Base-by-base conservation (phyloP, 2,329 filamentous ascomycete genomes). In the Penicillium sp. region DNA sequence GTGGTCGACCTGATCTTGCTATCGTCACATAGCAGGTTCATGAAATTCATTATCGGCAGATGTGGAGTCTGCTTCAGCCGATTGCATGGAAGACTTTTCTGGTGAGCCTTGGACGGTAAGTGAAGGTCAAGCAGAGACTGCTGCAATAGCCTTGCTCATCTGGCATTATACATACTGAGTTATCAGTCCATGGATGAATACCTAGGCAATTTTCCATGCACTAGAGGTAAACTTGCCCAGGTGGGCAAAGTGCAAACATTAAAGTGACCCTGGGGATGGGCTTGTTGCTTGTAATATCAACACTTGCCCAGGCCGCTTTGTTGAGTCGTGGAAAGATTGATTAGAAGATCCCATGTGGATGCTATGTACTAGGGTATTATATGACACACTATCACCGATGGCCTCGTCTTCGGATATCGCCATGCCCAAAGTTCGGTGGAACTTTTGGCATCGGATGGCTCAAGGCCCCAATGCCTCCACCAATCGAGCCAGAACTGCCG, bases 371-470 rank as follows among this genome's bases (percentile, higher is more conserved):
- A 29, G 35, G 28, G 19, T 42, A 42, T 28, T 34, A 29, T 30
- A 18, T 20, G 7, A 38, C 28, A 31, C 36, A 9, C 21, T 15
- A 41, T 59, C 45, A 64, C 17, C 63, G 58, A 56, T 67, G 54
- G 7, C 63, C 60, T 28, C 64, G 54, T 51, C 64, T 56, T 29
- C 63, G 54, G 32, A 42, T 15, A 47, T 63, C 63, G 15, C 53
- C 53, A 28, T 58, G 58, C 3, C 57, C 58, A 39, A 60, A 66
- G 6, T 56, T 59, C 17, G 52, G 54, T 1, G 62, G 60, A 7
- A 65, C 56, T 37, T 57, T 66, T n/a, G 62, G 48, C 11, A 61
- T 14, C 4, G 60, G 56, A 41, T 58, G 58, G 4, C 53, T 50
- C 16, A 49, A 39, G 4, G 51, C 33, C n/a, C 54, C 53, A 8